phyloP scores from a whole-genome alignment of 306 rosid genomes.

The Quercus gilva region DNA sequence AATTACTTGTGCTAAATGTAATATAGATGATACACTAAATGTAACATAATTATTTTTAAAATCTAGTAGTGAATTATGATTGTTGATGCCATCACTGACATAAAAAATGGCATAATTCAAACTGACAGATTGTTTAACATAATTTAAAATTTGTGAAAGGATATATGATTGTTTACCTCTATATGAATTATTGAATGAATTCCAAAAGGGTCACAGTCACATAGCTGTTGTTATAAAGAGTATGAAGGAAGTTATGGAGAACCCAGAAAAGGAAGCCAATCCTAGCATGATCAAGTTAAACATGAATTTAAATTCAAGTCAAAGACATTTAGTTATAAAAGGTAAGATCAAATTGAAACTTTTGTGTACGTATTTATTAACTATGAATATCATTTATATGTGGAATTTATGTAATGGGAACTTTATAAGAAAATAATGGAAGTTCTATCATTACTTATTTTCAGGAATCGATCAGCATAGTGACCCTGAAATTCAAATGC shows the following conservation, averaged over 20 bases:
- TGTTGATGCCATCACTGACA: no score
- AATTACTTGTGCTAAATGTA: no score
- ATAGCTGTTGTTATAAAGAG: slow-evolving; percentile 72
- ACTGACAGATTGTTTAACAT: no score
- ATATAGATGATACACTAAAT: no score
- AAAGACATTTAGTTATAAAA: slow-evolving; percentile 5
- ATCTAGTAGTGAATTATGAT: no score
- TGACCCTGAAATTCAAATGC: slow-evolving; percentile 27
- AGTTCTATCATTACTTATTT: neutral
- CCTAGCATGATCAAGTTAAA: slow-evolving; percentile 17
- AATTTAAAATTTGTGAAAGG: slow-evolving; percentile 32
- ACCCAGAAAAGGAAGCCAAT: slow-evolving; percentile 10
- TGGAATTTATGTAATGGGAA: neutral
- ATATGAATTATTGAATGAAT: slow-evolving; percentile 70
- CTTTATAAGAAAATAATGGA: neutral
- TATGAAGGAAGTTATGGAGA: slow-evolving; percentile 21
- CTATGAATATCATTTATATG: neutral
- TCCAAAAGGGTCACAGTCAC: slow-evolving; percentile 73
- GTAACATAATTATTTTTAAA: no score
- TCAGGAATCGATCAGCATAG: neutral
- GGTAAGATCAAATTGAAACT: slow-evolving; percentile 25
- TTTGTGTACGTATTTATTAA: neutral
- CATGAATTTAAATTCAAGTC: slow-evolving; percentile 20
- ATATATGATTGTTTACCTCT: slow-evolving; percentile 72
- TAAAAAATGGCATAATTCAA: no score